A percentile compares a stretch with the other conserved stretches of the same genome.
Conservation (phyloP, 345 rosid species). For the Eucalyptus viminalis region DNA sequence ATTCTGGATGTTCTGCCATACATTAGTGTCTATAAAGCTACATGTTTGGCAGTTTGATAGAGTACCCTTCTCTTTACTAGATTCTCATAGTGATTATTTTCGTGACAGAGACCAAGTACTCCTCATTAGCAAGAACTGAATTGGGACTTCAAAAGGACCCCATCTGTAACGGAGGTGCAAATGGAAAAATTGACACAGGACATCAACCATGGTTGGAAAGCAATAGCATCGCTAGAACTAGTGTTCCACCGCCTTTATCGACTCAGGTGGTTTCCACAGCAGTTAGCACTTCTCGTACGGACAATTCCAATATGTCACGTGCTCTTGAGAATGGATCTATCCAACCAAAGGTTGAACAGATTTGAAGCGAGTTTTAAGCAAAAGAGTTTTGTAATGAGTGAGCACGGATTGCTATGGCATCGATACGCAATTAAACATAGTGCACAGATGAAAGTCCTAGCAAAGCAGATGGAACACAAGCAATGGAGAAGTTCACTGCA, state of each 20-base stretch:
- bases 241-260: conserved; percentile 10
- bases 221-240: conserved; percentile 36
- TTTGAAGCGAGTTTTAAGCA: background rate
- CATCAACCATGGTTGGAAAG: conserved; percentile 22
- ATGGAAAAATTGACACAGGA: conserved; percentile 30
- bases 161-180: conserved; percentile 16
- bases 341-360: conserved; percentile 20
- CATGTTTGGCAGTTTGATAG: background rate
- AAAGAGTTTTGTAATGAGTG: background rate
- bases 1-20: background rate
- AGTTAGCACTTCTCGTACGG: conserved; percentile 6
- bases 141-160: conserved; percentile 28
- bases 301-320: conserved; percentile 15
- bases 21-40: background rate
- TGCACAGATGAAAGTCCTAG: background rate
- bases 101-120: conserved; percentile 58
- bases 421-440: background rate
- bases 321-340: conserved; percentile 26
- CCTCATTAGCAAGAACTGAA: conserved; percentile 54
- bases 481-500: background rate
- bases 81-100: background rate
- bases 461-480: background rate
- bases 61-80: background rate
- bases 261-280: conserved; percentile 13
- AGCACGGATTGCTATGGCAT: background rate